Conservation (phyloP, 2,329 filamentous ascomycete genomes). For the Neofusicoccum laricinum region DNA sequence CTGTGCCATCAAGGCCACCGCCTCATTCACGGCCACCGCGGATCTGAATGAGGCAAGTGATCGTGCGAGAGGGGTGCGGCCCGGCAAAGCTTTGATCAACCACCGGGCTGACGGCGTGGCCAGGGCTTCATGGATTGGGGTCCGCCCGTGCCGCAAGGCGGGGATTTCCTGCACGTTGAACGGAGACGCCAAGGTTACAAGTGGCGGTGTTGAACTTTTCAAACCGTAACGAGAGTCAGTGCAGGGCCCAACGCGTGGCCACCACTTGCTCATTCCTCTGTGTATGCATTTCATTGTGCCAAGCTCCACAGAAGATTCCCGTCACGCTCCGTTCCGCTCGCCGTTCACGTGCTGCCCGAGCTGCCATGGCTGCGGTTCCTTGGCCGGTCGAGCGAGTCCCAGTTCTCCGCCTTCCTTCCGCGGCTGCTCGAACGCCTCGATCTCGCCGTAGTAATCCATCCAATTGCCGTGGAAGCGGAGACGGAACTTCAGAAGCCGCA, state of each 20-base stretch:
- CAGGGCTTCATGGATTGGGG: background rate
- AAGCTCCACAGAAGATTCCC: background rate
- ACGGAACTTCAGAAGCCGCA: slow-evolving; percentile 38
- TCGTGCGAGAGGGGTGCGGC: background rate
- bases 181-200: background rate
- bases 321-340: slow-evolving; percentile 18
- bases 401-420: slow-evolving; percentile 27
- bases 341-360: slow-evolving; percentile 19
- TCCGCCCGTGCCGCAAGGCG: background rate
- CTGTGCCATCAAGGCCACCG: background rate
- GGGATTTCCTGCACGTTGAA: background rate
- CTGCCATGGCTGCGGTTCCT: slow-evolving; percentile 30
- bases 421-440: slow-evolving; percentile 29
- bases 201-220: background rate
- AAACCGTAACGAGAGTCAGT: background rate
- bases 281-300: too few relatives aligned
- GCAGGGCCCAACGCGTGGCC: too few relatives aligned
- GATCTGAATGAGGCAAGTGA: background rate
- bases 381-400: slow-evolving; percentile 25
- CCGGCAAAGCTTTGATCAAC: background rate
- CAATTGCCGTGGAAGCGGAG: slow-evolving; percentile 34
- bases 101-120: background rate
- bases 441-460: slow-evolving; percentile 28
- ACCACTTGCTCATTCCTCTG: too few relatives aligned
- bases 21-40: background rate